These are phyloP conservation scores for Lasiodiplodia hormozganensis DNA, from an alignment of 2,329 filamentous ascomycete species.

Conservation along the genomic window DNA sequence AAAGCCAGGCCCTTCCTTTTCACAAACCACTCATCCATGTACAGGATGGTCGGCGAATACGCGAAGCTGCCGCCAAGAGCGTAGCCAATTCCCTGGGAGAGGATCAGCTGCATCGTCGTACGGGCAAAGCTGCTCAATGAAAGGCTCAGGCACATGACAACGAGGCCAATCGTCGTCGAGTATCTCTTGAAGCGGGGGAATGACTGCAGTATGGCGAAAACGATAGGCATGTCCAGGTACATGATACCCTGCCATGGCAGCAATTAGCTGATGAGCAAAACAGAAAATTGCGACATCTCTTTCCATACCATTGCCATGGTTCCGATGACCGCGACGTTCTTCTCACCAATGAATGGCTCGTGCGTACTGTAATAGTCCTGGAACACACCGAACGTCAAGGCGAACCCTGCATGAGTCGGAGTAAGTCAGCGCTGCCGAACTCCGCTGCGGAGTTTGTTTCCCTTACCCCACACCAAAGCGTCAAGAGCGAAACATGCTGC, in stretches of 20 bases:
- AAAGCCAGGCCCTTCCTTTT: slow-evolving; percentile 64
- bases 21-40: slow-evolving; percentile 69
- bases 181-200: slow-evolving; percentile 43
- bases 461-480: slow-evolving; percentile 60
- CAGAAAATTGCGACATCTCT: slow-evolving; percentile 49
- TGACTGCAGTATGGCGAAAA: slow-evolving; percentile 44
- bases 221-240: slow-evolving; percentile 52
- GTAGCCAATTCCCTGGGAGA: slow-evolving; percentile 68
- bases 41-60: slow-evolving; percentile 64
- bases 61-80: slow-evolving; percentile 63
- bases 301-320: slow-evolving; percentile 65
- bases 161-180: slow-evolving; percentile 43
- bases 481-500: slow-evolving; percentile 61
- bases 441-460: no score
- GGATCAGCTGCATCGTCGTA: slow-evolving; percentile 62
- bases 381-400: slow-evolving; percentile 73
- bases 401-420: slow-evolving; percentile 60
- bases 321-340: slow-evolving; percentile 67
- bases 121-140: slow-evolving; percentile 58
- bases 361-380: slow-evolving; percentile 71
- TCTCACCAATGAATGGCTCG: slow-evolving; percentile 61
- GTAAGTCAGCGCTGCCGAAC: slow-evolving; percentile 25
- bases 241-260: slow-evolving; percentile 44
- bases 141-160: slow-evolving; percentile 44
- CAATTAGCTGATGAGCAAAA: not conserved